Conservation (phyloP, 192 early-diverging fungal species). For the Rhizophagus sp. region DNA sequence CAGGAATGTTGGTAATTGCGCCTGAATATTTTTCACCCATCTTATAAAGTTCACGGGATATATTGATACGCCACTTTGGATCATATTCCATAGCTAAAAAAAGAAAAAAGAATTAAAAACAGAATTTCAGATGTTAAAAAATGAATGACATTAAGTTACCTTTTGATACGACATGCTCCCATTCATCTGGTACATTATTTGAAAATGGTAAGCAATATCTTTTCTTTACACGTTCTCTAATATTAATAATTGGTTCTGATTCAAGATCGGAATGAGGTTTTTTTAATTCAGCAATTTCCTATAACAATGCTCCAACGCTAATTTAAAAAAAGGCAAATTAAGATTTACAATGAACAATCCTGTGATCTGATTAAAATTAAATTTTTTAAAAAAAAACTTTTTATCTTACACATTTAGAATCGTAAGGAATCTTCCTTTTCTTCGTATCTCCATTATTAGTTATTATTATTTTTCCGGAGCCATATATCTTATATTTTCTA, state of each 20-base stretch:
- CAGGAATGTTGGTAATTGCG: too few species aligned
- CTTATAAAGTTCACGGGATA: too few species aligned
- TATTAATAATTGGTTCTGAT: neutral
- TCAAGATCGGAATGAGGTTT: neutral
- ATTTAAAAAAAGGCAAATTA: neutral
- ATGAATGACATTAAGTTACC: neutral
- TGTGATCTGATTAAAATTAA: too few species aligned
- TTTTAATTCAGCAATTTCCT: slow-evolving; percentile 15
- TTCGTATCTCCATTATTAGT: neutral
- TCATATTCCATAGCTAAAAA: too few species aligned
- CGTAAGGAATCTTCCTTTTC: neutral
- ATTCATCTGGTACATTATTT: neutral
- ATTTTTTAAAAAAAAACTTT: too few species aligned
- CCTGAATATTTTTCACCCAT: too few species aligned
- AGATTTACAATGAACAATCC: too few species aligned
- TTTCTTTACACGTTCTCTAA: neutral
- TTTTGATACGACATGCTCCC: neutral
- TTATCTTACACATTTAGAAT: slow-evolving; percentile 1
- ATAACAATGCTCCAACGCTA: slow-evolving; percentile 11
- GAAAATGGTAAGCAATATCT: neutral
- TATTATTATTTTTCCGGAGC: neutral
- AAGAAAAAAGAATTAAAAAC: too few species aligned
- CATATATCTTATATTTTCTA: slow-evolving; percentile 21
- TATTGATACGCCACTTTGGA: too few species aligned
- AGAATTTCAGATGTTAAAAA: too few species aligned